Evolutionary conservation across 1,284 basidiomycete genomes (phyloP).

Genomic region (Marasmius fiardii): DNA sequence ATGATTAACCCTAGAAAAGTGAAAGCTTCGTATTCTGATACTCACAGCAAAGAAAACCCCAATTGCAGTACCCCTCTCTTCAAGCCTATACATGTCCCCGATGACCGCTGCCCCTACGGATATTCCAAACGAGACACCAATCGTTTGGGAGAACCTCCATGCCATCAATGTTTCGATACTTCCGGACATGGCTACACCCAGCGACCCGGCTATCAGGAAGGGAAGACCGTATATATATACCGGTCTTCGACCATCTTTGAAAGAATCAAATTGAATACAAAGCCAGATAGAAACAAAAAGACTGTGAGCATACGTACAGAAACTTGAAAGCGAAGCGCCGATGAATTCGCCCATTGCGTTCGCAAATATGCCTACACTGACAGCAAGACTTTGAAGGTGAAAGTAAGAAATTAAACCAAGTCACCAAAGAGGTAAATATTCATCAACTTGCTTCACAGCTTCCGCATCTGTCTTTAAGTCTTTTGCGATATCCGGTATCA

Average conservation of each 20-base stretch:
- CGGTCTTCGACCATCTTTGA: conserved; percentile 59
- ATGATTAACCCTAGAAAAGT: too few species aligned
- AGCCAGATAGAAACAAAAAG: background rate
- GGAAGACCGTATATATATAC: conserved; percentile 63
- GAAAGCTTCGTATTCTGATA: too few species aligned
- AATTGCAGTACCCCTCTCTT: conserved; percentile 61
- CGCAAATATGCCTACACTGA: conserved; percentile 42
- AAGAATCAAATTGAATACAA: background rate
- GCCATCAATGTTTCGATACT: conserved; percentile 50
- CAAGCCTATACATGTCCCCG: conserved; percentile 60
- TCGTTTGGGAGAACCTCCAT: conserved; percentile 62
- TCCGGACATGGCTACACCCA: conserved; percentile 52
- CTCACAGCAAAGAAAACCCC: conserved; percentile 57
- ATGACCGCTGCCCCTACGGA: conserved; percentile 61
- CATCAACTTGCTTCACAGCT: conserved; percentile 49
- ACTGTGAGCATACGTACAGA: conserved; percentile 37
- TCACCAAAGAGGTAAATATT: too few species aligned
- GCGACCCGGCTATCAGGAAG: conserved; percentile 53
- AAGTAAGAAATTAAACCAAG: too few species aligned
- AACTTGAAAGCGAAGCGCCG: conserved; percentile 51
- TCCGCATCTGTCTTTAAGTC: conserved; percentile 55
- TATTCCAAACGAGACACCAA: conserved; percentile 52
- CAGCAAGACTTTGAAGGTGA: conserved; percentile 25
- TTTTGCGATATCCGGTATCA: conserved; percentile 61
- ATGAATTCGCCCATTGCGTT: conserved; percentile 40